phyloP scores from a whole-genome alignment of 768 basidiomycete genomes.

The Leccinum arenicola region DNA sequence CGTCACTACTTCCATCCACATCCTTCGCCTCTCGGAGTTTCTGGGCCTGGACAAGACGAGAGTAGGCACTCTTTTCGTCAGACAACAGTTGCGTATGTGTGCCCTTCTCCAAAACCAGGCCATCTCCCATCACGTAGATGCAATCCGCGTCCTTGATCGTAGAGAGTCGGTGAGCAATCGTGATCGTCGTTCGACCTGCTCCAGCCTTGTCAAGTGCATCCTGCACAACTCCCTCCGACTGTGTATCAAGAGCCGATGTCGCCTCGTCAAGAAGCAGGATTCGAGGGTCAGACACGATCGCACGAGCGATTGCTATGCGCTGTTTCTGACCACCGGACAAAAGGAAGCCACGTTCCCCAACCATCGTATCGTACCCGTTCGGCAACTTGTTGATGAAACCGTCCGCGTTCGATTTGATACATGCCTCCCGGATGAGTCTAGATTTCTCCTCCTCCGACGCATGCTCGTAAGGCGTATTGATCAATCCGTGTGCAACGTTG shows the following conservation, averaged over 20 bases:
- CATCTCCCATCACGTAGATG: conserved; percentile 90
- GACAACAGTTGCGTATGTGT: conserved; percentile 69
- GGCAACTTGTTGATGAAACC: too few relatives aligned
- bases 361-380: too few relatives aligned
- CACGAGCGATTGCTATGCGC: conserved; percentile 78
- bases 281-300: conserved; percentile 55
- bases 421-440: conserved; percentile 36
- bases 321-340: too few relatives aligned
- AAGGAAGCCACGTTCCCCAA: too few relatives aligned
- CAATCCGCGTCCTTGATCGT: conserved; percentile 84
- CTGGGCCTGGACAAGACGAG: conserved; percentile 75
- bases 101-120: conserved; percentile 76
- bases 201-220: too few relatives aligned
- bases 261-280: too few relatives aligned
- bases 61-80: conserved; percentile 62
- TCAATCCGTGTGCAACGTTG: conserved; percentile 84
- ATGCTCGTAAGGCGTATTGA: conserved; percentile 67
- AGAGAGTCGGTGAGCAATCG: conserved; percentile 30
- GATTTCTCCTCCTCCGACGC: conserved; percentile 72
- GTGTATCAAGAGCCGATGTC: too few relatives aligned
- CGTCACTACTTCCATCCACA: conserved; percentile 23
- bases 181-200: too few relatives aligned
- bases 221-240: too few relatives aligned
- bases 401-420: too few relatives aligned
- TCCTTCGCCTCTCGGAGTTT: conserved; percentile 59